phyloP scores from a whole-genome alignment of 2,329 filamentous ascomycete genomes.

The Penicillium hordei region DNA sequence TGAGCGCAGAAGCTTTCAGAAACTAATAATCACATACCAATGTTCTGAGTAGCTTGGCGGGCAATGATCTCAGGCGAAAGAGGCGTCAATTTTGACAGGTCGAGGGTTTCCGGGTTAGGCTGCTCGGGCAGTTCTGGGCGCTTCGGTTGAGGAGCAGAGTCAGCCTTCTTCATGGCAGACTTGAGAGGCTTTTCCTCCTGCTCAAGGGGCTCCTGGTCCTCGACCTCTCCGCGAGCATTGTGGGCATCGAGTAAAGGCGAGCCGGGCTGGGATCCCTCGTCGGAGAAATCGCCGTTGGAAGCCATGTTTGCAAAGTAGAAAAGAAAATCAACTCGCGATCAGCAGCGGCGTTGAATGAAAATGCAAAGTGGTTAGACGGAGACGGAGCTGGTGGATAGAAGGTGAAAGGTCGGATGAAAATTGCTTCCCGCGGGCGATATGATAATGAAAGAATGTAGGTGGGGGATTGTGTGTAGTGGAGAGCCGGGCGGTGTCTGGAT shows the following conservation, averaged over 20 bases:
- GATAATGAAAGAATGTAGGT: constrained; percentile 35
- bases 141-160: constrained; percentile 57
- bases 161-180: constrained; percentile 79
- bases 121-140: constrained; percentile 77
- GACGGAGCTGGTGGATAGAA: constrained; percentile 4
- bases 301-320: constrained; percentile 49
- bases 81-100: constrained; percentile 76
- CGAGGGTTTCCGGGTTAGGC: constrained; percentile 86
- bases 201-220: constrained; percentile 69
- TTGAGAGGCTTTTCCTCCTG: constrained; percentile 67
- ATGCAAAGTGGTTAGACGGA: constrained; percentile 15
- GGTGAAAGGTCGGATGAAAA: constrained; percentile 35
- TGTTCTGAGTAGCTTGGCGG: constrained; percentile 97
- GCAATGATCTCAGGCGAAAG: constrained; percentile 96
- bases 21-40: constrained; percentile 59
- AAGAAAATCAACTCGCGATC: constrained; percentile 21
- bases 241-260: constrained; percentile 51
- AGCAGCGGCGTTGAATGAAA: constrained; percentile 15
- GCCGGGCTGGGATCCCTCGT: constrained; percentile 56
- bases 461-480: constrained; percentile 41
- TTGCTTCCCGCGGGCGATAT: constrained; percentile 39
- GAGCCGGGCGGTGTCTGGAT: constrained; percentile 34
- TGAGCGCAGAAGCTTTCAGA: not conserved
- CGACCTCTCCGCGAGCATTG: constrained; percentile 67
- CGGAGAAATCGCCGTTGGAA: constrained; percentile 56